Conservation (phyloP, 2,329 filamentous ascomycete species). For the Trichoderma afroharzianum region DNA sequence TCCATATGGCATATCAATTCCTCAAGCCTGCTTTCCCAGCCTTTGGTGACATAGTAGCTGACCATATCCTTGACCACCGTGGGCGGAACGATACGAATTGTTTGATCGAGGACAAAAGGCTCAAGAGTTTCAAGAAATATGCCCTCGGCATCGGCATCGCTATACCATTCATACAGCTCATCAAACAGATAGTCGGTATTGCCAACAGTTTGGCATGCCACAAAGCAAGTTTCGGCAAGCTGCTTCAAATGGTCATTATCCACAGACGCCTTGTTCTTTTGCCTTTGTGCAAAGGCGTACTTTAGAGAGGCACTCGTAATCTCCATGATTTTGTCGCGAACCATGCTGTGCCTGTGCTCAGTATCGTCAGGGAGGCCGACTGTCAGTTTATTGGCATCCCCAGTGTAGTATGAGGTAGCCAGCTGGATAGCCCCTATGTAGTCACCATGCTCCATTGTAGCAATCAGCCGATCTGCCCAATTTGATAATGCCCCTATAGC, state of each 20-base stretch:
- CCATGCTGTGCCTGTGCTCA: constrained; percentile 69
- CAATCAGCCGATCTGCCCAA: constrained; percentile 91
- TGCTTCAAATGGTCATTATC: constrained; percentile 65
- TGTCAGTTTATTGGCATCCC: constrained; percentile 88
- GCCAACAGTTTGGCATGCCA: constrained; percentile 72
- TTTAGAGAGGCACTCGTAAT: constrained; percentile 91
- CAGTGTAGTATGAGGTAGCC: constrained; percentile 87
- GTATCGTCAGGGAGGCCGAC: constrained; percentile 89
- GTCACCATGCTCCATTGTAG: constrained; percentile 94
- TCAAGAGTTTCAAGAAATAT: constrained; percentile 88
- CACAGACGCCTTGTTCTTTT: constrained; percentile 43
- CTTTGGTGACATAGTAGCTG: constrained; percentile 71
- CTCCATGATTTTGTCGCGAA: constrained; percentile 83
- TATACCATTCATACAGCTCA: constrained; percentile 85
- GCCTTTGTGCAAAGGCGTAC: constrained; percentile 73
- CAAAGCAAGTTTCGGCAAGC: constrained; percentile 78
- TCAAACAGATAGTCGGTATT: constrained; percentile 86
- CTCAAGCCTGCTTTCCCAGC: constrained; percentile 75
- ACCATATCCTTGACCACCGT: constrained; percentile 83
- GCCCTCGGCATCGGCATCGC: constrained; percentile 67
- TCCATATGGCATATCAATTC: constrained; percentile 94
- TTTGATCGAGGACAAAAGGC: constrained; percentile 76
- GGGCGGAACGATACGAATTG: constrained; percentile 73
- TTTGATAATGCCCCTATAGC: constrained; percentile 91
- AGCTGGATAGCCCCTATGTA: constrained; percentile 88